Percentiles rank a stretch among this genome's conserved stretches.
Conservation (phyloP, 768 basidiomycete species). For the Neoboletus magnificus region DNA sequence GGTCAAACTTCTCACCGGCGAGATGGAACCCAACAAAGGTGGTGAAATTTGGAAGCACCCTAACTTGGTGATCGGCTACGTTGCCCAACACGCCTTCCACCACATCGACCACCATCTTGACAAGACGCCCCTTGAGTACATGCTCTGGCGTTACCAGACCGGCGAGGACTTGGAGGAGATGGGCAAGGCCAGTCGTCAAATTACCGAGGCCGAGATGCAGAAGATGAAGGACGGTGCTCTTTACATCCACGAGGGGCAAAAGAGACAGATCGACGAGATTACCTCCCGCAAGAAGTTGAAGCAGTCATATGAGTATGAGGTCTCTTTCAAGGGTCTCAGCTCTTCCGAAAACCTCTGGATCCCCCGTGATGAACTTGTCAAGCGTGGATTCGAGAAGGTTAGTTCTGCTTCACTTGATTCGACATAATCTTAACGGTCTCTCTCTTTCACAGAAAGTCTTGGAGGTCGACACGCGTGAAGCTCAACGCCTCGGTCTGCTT, state of each 20-base stretch:
- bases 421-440: background rate
- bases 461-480: slow-evolving; percentile 96
- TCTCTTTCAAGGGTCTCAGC: slow-evolving; percentile 90
- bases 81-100: slow-evolving; percentile 99
- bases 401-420: slow-evolving; percentile 8
- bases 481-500: slow-evolving; percentile 91
- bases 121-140: slow-evolving; percentile 98
- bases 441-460: slow-evolving; percentile 70
- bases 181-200: slow-evolving; percentile 84
- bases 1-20: slow-evolving; percentile 95
- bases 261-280: slow-evolving; percentile 93
- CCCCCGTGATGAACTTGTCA: slow-evolving; percentile 93
- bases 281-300: slow-evolving; percentile 92
- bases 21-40: slow-evolving; percentile 93
- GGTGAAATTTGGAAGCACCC: slow-evolving; percentile 99
- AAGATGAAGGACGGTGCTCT: slow-evolving; percentile 96
- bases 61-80: slow-evolving; percentile 98
- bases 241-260: slow-evolving; percentile 89
- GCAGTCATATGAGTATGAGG: slow-evolving; percentile 98
- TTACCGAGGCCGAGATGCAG: slow-evolving; percentile 81
- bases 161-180: slow-evolving; percentile 98
- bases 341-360: slow-evolving; percentile 99
- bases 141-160: slow-evolving; percentile 99
- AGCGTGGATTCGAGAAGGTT: slow-evolving; percentile 96
- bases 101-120: slow-evolving; percentile 98